A percentile compares a stretch with the other conserved stretches of the same genome.
Conservation (phyloP, 2,329 filamentous ascomycete genomes). For the Pseudocercospora macadamiae region DNA sequence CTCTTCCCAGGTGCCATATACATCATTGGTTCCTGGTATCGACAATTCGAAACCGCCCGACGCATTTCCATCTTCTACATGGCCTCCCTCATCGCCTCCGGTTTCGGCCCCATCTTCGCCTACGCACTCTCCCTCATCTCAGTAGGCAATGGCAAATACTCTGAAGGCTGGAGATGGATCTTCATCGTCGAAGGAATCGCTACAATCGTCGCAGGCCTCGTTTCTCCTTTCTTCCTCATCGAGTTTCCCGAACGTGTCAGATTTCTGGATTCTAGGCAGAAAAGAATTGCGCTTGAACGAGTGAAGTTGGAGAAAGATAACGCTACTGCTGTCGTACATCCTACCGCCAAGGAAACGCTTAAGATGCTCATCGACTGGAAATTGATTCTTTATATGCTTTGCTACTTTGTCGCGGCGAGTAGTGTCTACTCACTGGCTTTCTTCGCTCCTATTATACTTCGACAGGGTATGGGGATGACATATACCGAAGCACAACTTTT, state of each 20-base stretch:
- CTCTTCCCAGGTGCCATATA: constrained; percentile 42
- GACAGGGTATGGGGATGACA: constrained; percentile 63
- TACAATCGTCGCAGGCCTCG: constrained; percentile 44
- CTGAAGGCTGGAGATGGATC: constrained; percentile 38
- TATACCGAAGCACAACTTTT: constrained; percentile 69
- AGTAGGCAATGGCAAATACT: constrained; percentile 38
- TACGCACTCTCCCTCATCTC: constrained; percentile 39
- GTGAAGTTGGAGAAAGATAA: constrained; percentile 36
- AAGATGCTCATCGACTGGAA: constrained; percentile 38
- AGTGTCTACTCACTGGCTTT: constrained; percentile 74
- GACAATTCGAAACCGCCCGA: constrained; percentile 34
- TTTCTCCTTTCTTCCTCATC: constrained; percentile 45
- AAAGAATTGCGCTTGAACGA: constrained; percentile 38
- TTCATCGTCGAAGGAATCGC: constrained; percentile 47
- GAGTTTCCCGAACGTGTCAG: constrained; percentile 45
- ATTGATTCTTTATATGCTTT: constrained; percentile 34
- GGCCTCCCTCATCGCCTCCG: constrained; percentile 36
- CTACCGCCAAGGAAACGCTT: constrained; percentile 31
- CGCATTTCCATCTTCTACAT: constrained; percentile 51
- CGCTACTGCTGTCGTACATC: constrained; percentile 31
- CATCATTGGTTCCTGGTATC: constrained; percentile 34
- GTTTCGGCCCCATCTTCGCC: constrained; percentile 40
- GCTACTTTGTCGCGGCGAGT: constrained; percentile 38
- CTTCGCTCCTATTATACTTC: constrained; percentile 76
- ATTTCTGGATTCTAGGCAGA: constrained; percentile 36